A percentile compares a stretch with the other conserved stretches of the same genome.
Evolutionary conservation across 495 filamentous ascomycete genomes (phyloP).

Genomic region (Stereocaulon alpinum): DNA sequence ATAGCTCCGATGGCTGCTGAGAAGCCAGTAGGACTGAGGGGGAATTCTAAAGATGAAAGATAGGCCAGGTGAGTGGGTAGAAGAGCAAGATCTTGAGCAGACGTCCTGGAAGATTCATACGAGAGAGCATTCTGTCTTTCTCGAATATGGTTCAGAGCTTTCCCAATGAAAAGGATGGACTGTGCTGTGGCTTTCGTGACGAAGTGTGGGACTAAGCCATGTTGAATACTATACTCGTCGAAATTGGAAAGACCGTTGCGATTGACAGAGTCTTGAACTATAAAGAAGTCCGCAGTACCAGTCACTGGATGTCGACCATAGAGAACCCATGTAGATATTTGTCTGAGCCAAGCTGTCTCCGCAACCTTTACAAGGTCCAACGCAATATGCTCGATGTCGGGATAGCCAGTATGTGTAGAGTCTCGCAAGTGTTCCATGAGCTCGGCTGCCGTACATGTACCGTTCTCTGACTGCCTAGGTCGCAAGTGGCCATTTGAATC

Average conservation of each 20-base stretch:
- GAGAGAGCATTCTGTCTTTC: conserved; percentile 33
- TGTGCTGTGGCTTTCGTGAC: conserved; percentile 63
- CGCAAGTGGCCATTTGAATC: conserved; percentile 14
- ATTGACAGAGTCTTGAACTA: conserved; percentile 38
- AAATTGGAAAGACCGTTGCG: conserved; percentile 24
- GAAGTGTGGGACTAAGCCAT: conserved; percentile 60
- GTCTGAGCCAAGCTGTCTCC: conserved; percentile 84
- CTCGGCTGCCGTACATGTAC: conserved; percentile 46
- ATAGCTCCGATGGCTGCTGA: conserved; percentile 64
- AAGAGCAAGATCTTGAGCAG: conserved; percentile 49
- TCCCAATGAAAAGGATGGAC: conserved; percentile 85
- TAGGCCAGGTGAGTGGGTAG: conserved; percentile 61
- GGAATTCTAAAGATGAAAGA: conserved; percentile 60
- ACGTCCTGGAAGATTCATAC: conserved; percentile 24
- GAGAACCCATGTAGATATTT: conserved; percentile 78
- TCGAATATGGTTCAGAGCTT: conserved; percentile 73
- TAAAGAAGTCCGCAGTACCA: conserved; percentile 72
- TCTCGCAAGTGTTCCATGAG: conserved; percentile 66
- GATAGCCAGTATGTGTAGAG: conserved; percentile 78
- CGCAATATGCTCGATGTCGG: conserved; percentile 68
- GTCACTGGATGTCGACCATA: conserved; percentile 66
- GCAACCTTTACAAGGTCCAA: conserved; percentile 60
- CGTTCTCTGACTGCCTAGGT: conserved; percentile 18
- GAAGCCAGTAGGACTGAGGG: conserved; percentile 59
- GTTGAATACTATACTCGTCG: conserved; percentile 44